Base-by-base conservation (phyloP, 106 monocot species). In the Platanthera zijinensis region DNA sequence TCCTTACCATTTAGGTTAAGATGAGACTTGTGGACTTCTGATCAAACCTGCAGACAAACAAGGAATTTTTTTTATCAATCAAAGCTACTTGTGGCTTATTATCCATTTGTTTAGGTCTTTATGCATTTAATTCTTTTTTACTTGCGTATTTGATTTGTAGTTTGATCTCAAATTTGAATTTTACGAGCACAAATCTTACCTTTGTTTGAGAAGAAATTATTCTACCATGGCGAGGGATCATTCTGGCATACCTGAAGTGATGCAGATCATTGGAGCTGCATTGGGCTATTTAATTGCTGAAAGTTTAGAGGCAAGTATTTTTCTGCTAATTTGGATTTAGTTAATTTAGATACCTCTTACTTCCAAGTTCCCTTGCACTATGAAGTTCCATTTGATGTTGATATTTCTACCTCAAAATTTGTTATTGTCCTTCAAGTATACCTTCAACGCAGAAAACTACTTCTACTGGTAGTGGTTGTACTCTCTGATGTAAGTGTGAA, bases 241-340 rank as follows among this genome's bases (percentile, higher is more conserved):
- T 0, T 47, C 15, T 13, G 48, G 70, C 48, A 48, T 48, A 48
- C 72, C 49, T 72, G 51, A 51, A 72, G 50, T 72, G 72, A 49
- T 51, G 72, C 50, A 19, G 72, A 72, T 72, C 50, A 22, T 21
- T 14, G 72, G 50, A 72, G 72, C 49, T 72, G 72, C 13, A 48
- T n/a, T 72, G 72, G 18, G 72, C 18, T 72, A 51, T 14, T 5
- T 70, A 50, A 50, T 51, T 49, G 14, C 50, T 21, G 50, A 45
- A 61, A 72, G 72, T n/a, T 72, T 49, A 51, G 72, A 72, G 72
- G 72, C 72, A 72, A 72, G 72, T 72, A 72, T 51, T 72, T 50
- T 72, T 72, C 10, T 72, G 72, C 10, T 72, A 72, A 72, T 72
- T 51, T 72, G 50, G 72, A 72, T 72, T 8, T 50, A 51, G 50